A percentile compares a stretch with the other conserved stretches of the same genome.
These are phyloP conservation scores for Dictyostelium brefeldianum DNA, from an alignment of 78 protist species.

Conservation along the genomic window DNA sequence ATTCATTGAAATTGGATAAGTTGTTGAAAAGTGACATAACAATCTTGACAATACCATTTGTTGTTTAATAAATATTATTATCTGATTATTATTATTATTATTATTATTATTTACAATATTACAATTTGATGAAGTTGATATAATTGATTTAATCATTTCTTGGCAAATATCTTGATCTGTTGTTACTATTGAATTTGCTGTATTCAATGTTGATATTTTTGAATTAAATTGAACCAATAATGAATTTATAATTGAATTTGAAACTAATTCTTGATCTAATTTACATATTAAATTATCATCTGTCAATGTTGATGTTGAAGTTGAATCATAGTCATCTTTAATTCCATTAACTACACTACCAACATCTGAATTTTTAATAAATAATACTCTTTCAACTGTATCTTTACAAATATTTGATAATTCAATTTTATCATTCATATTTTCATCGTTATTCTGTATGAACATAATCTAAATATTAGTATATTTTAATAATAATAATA, in stretches of 20 bases:
- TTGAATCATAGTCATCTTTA: not conserved
- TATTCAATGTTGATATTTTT: not conserved
- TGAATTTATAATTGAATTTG: slow-evolving; percentile 10
- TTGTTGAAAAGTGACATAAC: slow-evolving; percentile 20
- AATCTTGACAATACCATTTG: slow-evolving; percentile 36
- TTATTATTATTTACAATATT: not conserved
- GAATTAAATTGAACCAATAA: slow-evolving; percentile 18
- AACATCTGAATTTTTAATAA: not conserved
- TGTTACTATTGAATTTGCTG: too few relatives aligned
- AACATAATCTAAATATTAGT: too few relatives aligned
- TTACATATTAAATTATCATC: not conserved
- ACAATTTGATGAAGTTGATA: not conserved
- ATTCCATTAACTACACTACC: too few relatives aligned
- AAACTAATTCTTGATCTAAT: slow-evolving; percentile 13
- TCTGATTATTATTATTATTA: not conserved
- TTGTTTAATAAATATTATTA: not conserved
- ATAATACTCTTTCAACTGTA: not conserved
- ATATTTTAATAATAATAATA: not conserved
- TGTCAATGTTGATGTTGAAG: not conserved
- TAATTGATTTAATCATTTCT: not conserved
- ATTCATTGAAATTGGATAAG: slow-evolving; percentile 15
- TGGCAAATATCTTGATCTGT: slow-evolving; percentile 1
- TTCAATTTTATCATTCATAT: not conserved
- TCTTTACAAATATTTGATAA: not conserved
- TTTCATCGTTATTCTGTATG: not conserved